Evolutionary conservation across 192 early-diverging fungal species (phyloP).

Genomic region (Obelidium mucronatum): DNA sequence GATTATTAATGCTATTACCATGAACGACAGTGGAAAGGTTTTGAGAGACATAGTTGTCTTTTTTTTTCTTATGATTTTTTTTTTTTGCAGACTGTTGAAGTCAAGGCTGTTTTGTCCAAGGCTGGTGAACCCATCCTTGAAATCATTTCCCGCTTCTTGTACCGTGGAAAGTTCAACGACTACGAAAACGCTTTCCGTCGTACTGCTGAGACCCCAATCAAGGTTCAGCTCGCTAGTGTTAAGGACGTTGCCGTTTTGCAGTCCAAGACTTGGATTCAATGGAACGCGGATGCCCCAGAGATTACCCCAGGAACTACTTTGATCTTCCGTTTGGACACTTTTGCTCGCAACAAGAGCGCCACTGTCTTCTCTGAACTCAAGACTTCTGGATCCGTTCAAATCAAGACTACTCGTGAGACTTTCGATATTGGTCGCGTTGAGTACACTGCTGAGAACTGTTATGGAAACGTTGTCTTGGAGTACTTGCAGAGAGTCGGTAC

Average conservation of each 20-base stretch:
- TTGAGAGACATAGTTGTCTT: neutral
- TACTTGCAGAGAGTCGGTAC: constrained; percentile 87
- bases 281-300: constrained; percentile 67
- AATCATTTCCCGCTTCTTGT: constrained; percentile 90
- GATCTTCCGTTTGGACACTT: constrained; percentile 80
- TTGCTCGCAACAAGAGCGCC: constrained; percentile 64
- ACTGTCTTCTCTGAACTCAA: constrained; percentile 73
- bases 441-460: constrained; percentile 73
- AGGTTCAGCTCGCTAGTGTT: constrained; percentile 70
- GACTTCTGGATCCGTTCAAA: constrained; percentile 63
- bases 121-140: constrained; percentile 78
- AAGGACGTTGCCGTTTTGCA: constrained; percentile 92
- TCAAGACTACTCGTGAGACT: constrained; percentile 55
- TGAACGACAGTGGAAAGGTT: constrained; percentile 86
- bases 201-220: constrained; percentile 80
- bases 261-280: constrained; percentile 89
- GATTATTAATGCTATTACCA: constrained; percentile 84
- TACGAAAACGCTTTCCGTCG: constrained; percentile 89
- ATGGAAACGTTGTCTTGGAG: constrained; percentile 89
- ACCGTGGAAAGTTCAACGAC: constrained; percentile 88
- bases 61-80: neutral
- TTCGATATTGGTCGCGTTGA: constrained; percentile 83
- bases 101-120: constrained; percentile 75
- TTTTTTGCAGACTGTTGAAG: constrained; percentile 70
- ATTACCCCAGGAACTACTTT: constrained; percentile 67